These are phyloP conservation scores for Corymbia calophylla DNA, from an alignment of 441 rosid genomes.

Conservation along the genomic window DNA sequence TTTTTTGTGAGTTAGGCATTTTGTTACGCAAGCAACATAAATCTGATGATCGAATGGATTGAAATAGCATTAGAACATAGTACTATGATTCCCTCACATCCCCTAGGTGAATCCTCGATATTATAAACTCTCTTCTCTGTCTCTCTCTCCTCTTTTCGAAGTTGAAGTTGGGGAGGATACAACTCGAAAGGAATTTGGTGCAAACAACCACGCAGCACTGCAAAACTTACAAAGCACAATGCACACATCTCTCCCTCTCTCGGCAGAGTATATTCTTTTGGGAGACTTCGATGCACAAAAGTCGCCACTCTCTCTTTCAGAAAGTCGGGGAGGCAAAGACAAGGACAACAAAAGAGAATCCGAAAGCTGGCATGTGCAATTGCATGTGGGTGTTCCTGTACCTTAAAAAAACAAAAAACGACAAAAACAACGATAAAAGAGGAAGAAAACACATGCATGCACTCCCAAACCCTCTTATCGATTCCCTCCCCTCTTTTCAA, in stretches of 20 bases:
- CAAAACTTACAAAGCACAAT: not conserved
- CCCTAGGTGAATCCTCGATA: not conserved
- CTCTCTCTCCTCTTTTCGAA: not conserved
- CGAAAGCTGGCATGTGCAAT: conserved; percentile 1
- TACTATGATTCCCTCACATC: not conserved
- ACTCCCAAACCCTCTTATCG: not conserved
- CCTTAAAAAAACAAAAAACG: not conserved
- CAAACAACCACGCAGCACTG: not conserved
- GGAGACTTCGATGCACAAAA: not conserved
- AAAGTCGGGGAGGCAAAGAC: not conserved
- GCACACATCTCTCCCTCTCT: not conserved
- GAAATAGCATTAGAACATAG: not conserved
- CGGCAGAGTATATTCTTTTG: not conserved
- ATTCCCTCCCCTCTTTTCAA: not conserved
- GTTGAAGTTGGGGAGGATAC: not conserved
- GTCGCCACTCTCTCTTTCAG: not conserved
- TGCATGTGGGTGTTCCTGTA: not conserved
- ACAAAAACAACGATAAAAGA: not conserved
- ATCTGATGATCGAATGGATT: not conserved
- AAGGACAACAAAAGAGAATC: not conserved
- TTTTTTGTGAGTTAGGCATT: not conserved
- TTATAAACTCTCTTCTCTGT: not conserved
- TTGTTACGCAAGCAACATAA: not conserved
- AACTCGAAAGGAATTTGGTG: not conserved
- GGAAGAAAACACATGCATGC: conserved; percentile 5